Evolutionary conservation across 192 early-diverging fungal genomes (phyloP).

Genomic region (Coemansia guatemalensis): DNA sequence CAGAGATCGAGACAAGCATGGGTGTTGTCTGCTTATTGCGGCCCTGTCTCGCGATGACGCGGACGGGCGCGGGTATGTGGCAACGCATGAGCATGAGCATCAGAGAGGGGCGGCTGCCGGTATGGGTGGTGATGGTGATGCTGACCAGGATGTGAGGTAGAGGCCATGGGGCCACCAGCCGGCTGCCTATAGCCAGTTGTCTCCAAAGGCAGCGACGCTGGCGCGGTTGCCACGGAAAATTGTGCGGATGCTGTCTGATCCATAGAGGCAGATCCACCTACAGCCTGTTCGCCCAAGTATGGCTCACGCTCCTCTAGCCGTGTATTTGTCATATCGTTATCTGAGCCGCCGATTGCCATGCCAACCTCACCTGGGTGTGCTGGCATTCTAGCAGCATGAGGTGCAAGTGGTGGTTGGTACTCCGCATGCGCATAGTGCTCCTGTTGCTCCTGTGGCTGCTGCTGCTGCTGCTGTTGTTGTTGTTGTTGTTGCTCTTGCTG

Average conservation of each 20-base stretch:
- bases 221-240: too few species aligned
- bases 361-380: background rate
- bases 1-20: too few species aligned
- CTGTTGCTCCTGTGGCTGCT: conserved; percentile 14
- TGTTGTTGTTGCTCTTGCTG: conserved; percentile 13
- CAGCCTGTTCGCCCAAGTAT: background rate
- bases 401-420: background rate
- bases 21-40: too few species aligned
- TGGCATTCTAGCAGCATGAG: background rate
- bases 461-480: conserved; percentile 17
- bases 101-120: background rate
- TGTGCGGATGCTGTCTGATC: too few species aligned
- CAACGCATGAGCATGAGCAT: too few species aligned
- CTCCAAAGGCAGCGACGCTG: background rate
- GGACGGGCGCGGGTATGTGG: too few species aligned
- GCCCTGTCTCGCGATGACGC: too few species aligned
- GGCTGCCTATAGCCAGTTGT: conserved; percentile 9
- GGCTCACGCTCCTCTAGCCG: background rate
- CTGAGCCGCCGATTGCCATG: background rate
- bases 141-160: conserved; percentile 9
- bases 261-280: too few species aligned
- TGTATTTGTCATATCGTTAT: background rate
- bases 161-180: conserved; percentile 25
- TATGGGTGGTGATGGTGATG: conserved; percentile 35
- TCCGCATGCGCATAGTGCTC: background rate